Evolutionary conservation across 495 filamentous ascomycete genomes (phyloP).

Genomic region (Penicillium maclennaniae): DNA sequence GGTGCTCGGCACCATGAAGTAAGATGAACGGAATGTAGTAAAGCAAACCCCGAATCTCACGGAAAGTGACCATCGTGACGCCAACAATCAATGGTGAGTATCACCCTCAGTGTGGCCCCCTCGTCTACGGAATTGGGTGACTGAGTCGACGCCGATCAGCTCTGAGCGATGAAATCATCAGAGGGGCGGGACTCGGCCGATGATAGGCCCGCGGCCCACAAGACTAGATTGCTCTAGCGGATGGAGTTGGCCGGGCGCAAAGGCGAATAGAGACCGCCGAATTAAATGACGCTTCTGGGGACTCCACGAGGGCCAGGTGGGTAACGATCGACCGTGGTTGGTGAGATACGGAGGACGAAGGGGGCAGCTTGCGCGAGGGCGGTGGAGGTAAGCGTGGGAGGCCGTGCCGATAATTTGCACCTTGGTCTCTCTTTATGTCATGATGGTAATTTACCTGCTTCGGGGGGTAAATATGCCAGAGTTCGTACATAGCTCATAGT

Average conservation of each 20-base stretch:
- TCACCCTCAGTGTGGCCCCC: background rate
- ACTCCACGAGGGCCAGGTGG: constrained; percentile 20
- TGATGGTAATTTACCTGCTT: constrained; percentile 15
- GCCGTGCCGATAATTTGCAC: constrained; percentile 13
- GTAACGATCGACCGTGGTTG: constrained; percentile 20
- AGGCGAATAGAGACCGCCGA: constrained; percentile 16
- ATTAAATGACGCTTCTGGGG: constrained; percentile 32
- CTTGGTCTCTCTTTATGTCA: constrained; percentile 9
- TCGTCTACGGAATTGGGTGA: background rate
- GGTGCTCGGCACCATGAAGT: background rate
- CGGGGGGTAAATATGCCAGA: constrained; percentile 15
- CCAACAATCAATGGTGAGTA: background rate
- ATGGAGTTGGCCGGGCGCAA: constrained; percentile 9
- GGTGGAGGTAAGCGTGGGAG: constrained; percentile 7
- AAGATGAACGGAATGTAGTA: background rate
- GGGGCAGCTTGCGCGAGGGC: constrained; percentile 24
- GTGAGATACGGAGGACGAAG: constrained; percentile 20
- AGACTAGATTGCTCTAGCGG: constrained; percentile 14
- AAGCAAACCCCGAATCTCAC: background rate
- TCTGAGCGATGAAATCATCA: constrained; percentile 23
- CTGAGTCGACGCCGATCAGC: constrained; percentile 6
- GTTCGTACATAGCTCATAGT: constrained; percentile 1
- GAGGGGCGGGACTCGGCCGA: constrained; percentile 4
- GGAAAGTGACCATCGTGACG: background rate
- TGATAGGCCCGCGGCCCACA: constrained; percentile 21